These are phyloP conservation scores for Fusarium agapanthi DNA, from an alignment of 2,329 filamentous ascomycete species.

Conservation along the genomic window DNA sequence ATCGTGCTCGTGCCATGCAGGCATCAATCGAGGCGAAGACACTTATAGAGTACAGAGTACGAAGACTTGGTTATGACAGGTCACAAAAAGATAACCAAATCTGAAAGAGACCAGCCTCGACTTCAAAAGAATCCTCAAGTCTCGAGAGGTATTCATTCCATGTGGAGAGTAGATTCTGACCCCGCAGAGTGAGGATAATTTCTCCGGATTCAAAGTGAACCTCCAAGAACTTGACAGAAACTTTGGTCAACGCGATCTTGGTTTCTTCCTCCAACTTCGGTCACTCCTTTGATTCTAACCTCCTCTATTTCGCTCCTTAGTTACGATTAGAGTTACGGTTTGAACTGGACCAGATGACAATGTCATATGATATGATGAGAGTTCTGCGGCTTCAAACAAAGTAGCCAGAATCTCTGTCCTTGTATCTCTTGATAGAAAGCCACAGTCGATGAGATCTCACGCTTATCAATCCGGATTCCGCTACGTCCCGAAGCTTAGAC, in stretches of 20 bases:
- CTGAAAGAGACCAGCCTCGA: background rate
- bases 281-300: background rate
- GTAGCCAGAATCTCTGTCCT: background rate
- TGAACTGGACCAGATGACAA: background rate
- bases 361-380: conserved; percentile 1
- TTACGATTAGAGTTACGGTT: background rate
- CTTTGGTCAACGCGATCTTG: background rate
- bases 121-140: background rate
- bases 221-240: background rate
- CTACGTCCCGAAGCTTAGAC: background rate
- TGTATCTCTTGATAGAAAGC: background rate
- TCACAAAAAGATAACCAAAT: background rate
- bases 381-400: background rate
- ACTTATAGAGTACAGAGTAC: background rate
- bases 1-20: background rate
- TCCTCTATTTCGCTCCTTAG: background rate
- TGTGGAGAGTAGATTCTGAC: background rate
- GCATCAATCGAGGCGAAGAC: background rate
- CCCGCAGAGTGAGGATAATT: background rate
- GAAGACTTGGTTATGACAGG: conserved; percentile 3
- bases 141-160: background rate
- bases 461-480: background rate
- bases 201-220: background rate
- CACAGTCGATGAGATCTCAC: conserved; percentile 5
- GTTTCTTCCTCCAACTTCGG: background rate